Evolutionary conservation across 768 basidiomycete genomes (phyloP), one percentile per base, ranked within the genome.

Genomic region (Termitomyces bulborhizus): DNA sequence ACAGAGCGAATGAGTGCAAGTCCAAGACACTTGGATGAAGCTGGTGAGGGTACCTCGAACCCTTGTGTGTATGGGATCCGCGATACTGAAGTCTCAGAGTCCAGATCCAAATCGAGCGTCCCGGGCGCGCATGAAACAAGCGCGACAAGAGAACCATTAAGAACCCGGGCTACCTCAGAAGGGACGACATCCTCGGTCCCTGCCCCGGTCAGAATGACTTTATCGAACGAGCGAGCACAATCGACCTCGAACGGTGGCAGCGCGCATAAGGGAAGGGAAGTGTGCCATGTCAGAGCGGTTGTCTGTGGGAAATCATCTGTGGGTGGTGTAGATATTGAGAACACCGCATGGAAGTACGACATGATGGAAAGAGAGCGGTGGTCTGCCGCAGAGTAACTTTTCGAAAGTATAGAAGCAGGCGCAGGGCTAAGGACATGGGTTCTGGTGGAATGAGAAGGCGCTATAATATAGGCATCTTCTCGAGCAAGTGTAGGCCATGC

Each of bases 71-170:
- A 96, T 0, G 83, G 77, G 5, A 86, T 63, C 31, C 36, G 51
- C 16, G 11, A 46, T 31, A 29, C n/a, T 32, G 36, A 34, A 15
- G 21, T n/a, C 9, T 29, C n/a, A 24, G 44, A 15, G 31, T 49
- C 57, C 32, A 56, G 15, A 40, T 66, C 66, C 3, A 53, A 27
- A 16, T 77, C 75, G 21, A 77, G 53, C 0, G 76, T 65, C 1
- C 72, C 77, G 4, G 73, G 69, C 8, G 81, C 77, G 54, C 71
- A 80, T 7, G 71, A 72, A 7, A 94, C 77, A 11, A 98, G 77
- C 0, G 81, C 93, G 3, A 97, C 89, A 34, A 98, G 60, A 1
- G 86, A 83, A 0, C 89, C 89, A 55, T 92, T 93, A 34, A 98
- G 73, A 0, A 90, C 91, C 4, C 81, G 72, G 2, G 65, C 69